Evolutionary conservation across 257 asterid genomes (phyloP).

Genomic region (Solanum tacnaense): DNA sequence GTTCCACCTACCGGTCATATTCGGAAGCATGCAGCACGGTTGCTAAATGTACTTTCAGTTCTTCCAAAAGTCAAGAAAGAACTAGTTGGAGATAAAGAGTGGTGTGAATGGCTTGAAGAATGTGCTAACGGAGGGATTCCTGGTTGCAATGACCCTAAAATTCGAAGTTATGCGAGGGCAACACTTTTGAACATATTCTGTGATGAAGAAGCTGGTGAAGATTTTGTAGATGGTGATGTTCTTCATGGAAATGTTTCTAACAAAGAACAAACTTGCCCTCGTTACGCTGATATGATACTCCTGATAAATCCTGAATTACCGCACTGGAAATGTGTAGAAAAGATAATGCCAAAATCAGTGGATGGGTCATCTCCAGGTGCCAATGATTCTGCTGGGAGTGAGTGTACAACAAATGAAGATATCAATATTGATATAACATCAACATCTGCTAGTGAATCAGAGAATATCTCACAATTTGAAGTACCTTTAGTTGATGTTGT

Average conservation of each 20-base stretch:
- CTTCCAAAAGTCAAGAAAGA: slow-evolving; percentile 76
- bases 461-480: slow-evolving; percentile 34
- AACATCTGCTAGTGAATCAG: slow-evolving; percentile 46
- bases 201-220: slow-evolving; percentile 29
- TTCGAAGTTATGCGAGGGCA: slow-evolving; percentile 91
- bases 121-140: slow-evolving; percentile 75
- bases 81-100: slow-evolving; percentile 49
- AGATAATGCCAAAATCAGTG: slow-evolving; percentile 12
- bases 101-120: slow-evolving; percentile 87
- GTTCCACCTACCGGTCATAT: slow-evolving; percentile 96
- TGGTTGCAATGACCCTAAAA: slow-evolving; percentile 89
- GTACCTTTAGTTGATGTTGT: slow-evolving; percentile 74
- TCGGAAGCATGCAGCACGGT: slow-evolving; percentile 90
- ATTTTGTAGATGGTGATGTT: slow-evolving; percentile 27
- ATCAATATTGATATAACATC: slow-evolving; percentile 23
- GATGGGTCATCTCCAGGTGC: slow-evolving; percentile 20
- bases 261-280: slow-evolving; percentile 34
- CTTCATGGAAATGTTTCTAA: slow-evolving; percentile 19
- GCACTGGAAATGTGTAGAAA: slow-evolving; percentile 76
- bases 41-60: slow-evolving; percentile 71
- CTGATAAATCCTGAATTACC: slow-evolving; percentile 77
- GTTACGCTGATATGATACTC: slow-evolving; percentile 70
- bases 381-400: slow-evolving; percentile 36
- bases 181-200: slow-evolving; percentile 70
- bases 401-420: slow-evolving; percentile 14